Evolutionary conservation across 1,284 basidiomycete species (phyloP), one percentile per base, ranked within the genome.

Genomic region (Schizophyllum commune): DNA sequence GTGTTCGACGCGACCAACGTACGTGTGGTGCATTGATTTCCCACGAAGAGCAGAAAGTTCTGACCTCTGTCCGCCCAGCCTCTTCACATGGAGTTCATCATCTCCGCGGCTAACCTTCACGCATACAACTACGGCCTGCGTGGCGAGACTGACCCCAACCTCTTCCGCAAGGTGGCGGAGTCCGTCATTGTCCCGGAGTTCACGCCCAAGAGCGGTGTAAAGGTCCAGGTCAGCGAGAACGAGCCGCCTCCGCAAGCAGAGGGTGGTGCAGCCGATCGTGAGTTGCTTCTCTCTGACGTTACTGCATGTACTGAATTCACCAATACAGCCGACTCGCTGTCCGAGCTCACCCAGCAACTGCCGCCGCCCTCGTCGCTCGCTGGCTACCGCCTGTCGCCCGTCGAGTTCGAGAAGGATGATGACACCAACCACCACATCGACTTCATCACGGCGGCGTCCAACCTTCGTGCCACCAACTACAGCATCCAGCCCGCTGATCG

Each of bases 321-420:
- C 81, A 11, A 55, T 55, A 13, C 11, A 20, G 85, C 80, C 65
- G 81, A 82, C 55, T 86, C 91, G 66, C 66, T 83, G 6, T 75
- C 79, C 11, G 79, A 83, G 51, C 75, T 92, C 61, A 71, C 83
- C 58, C 80, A 85, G 65, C 81, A 86, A 63, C 78, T 97, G 19
- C 96, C 95, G n/a, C 72, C 89, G 19, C 94, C 94, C 1, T 91
- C 93, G 4, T 92, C 93, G 19, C 78, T 99, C 56, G 94, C 92
- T 51, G 97, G 97, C 33, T 98, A 96, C 79, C 91, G 96, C 63
- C 83, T 99, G 61, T 91, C 83, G 62, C 94, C 97, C 4, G 94
- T 96, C 60, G 96, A 98, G 71, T 99, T 99, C 70, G 97, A 99
- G 80, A 99, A 99, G 79, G 97, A 99, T 73, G 96, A 99, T 71